Conservation (phyloP, 257 asterid species). For the Avicennia marina region DNA sequence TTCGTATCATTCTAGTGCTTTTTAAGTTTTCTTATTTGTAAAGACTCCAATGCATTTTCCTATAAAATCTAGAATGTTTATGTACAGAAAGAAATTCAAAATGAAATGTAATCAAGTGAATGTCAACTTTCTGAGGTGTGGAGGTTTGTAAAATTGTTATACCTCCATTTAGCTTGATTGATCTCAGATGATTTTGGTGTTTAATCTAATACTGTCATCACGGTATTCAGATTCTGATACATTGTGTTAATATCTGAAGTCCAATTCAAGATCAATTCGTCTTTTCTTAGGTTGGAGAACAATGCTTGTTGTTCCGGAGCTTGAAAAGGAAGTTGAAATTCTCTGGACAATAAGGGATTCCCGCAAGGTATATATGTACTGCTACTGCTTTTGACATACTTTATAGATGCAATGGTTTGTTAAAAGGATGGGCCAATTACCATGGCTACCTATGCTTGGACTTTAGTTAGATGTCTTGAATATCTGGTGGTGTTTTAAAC, state of each 20-base stretch:
- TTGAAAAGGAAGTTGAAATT: conserved; percentile 87
- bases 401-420: conserved; percentile 1
- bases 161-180: conserved; percentile 12
- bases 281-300: conserved; percentile 91
- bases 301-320: conserved; percentile 99
- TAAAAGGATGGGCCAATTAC: not conserved
- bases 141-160: not conserved
- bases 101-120: not conserved
- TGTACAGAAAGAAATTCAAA: not conserved
- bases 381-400: not conserved
- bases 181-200: conserved; percentile 12
- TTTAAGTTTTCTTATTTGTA: not conserved
- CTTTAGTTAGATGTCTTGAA: not conserved
- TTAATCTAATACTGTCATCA: conserved; percentile 4
- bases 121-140: not conserved
- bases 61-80: conserved; percentile 7
- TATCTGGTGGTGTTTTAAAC: not conserved
- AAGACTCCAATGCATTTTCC: conserved; percentile 7
- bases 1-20: not conserved
- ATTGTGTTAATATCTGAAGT: conserved; percentile 17
- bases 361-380: conserved; percentile 59
- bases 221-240: not conserved
- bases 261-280: conserved; percentile 19
- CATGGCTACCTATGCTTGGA: conserved; percentile 5
- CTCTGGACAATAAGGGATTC: conserved; percentile 63